Percentiles rank a stretch among this genome's conserved stretches.
phyloP scores from a whole-genome alignment of 2,329 filamentous ascomycete species.

The Monascus ruber region DNA sequence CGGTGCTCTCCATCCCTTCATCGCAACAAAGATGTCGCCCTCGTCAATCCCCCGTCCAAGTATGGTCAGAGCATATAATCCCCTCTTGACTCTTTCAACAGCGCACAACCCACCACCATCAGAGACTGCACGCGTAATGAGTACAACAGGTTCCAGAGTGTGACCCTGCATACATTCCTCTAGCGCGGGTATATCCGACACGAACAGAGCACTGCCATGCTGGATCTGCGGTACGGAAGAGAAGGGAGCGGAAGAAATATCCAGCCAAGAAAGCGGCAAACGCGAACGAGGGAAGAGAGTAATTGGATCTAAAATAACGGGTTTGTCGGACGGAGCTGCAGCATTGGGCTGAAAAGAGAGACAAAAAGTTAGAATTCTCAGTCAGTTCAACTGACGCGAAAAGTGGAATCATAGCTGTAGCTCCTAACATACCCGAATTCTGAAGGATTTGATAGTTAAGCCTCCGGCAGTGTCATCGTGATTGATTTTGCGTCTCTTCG shows the following conservation, averaged over 20 bases:
- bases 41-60: constrained; percentile 24
- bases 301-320: constrained; percentile 25
- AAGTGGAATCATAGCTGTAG: background rate
- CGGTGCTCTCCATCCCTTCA: constrained; percentile 18
- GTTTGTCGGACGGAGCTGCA: constrained; percentile 23
- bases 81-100: constrained; percentile 28
- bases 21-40: constrained; percentile 27
- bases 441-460: constrained; percentile 14
- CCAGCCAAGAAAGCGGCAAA: constrained; percentile 30
- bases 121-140: constrained; percentile 19
- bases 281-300: constrained; percentile 23
- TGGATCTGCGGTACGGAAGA: constrained; percentile 14
- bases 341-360: constrained; percentile 19
- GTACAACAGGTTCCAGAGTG: constrained; percentile 15
- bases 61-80: constrained; percentile 29
- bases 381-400: no score
- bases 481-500: constrained; percentile 25
- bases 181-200: constrained; percentile 24
- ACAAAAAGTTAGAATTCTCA: background rate
- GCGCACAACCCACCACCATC: constrained; percentile 24
- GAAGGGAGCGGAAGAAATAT: constrained; percentile 14
- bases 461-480: constrained; percentile 7
- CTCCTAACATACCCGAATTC: constrained; percentile 18
- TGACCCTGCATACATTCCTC: constrained; percentile 17
- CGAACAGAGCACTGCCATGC: constrained; percentile 22